phyloP scores from a whole-genome alignment of 192 early-diverging fungal genomes.

The Borealophlyctis nickersoniae region DNA sequence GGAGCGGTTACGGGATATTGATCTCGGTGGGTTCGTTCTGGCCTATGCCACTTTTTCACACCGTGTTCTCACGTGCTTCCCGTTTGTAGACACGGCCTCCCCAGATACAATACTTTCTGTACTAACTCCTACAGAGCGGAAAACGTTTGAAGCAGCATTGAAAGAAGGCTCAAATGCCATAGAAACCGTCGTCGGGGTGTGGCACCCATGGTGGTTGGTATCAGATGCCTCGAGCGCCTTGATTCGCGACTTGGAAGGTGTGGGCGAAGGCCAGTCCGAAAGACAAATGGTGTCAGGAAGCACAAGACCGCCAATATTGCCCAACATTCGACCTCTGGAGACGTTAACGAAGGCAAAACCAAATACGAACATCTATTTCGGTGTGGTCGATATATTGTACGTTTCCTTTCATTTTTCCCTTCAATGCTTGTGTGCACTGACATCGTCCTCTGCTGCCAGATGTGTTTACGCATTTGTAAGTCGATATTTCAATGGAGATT shows the following conservation, averaged over 20 bases:
- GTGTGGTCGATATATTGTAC: conserved; percentile 23
- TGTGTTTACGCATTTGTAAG: conserved; percentile 20
- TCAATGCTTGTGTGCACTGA: neutral
- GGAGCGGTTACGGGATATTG: conserved; percentile 40
- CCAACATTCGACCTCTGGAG: conserved; percentile 1
- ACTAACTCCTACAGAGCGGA: conserved; percentile 44
- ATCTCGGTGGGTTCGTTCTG: conserved; percentile 27
- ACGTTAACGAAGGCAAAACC: conserved; percentile 9
- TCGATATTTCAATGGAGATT: conserved; percentile 28
- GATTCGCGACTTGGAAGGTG: too few relatives aligned
- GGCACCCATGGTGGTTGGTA: conserved; percentile 26
- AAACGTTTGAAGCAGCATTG: conserved; percentile 47
- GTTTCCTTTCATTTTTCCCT: neutral
- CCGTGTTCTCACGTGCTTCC: too few relatives aligned
- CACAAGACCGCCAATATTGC: conserved; percentile 3
- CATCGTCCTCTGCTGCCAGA: conserved; percentile 2
- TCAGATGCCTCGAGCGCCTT: neutral
- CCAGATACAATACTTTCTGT: conserved; percentile 45
- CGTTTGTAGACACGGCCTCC: conserved; percentile 37
- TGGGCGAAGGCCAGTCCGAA: neutral
- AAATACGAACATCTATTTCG: conserved; percentile 11
- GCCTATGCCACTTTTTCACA: neutral
- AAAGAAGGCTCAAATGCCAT: conserved; percentile 9
- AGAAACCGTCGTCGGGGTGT: conserved; percentile 4
- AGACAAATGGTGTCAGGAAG: neutral